Base-by-base conservation (phyloP, 1,284 basidiomycete species). In the Moesziomyces sp. region DNA sequence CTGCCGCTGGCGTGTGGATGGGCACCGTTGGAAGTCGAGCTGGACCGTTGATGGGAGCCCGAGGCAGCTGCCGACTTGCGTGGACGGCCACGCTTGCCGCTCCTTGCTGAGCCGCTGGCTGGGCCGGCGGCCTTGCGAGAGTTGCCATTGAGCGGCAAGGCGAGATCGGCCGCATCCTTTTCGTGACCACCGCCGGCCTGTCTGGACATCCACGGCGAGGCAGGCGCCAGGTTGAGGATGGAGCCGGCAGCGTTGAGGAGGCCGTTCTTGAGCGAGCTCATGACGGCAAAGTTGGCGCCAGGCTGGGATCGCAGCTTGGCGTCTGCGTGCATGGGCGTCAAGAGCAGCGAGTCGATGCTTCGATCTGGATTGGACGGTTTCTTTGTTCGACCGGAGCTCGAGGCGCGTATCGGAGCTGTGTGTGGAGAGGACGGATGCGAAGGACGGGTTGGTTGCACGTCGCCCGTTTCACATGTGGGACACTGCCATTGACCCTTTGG, bases 401-500 rank as follows among this genome's bases (percentile, higher is more conserved):
- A 59, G 26, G 35, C 48, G 16, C 54, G 61, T 46, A 46, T 46
- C 26, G 9, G 45, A 6, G 35, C 33, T 19, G 44, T 23, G 19
- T 24, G 24, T 2, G 48, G 56, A 23, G 44, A 54, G 18, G 58
- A 52, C 16, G 55, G n/a, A 51, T 13, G 26, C 24, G 26, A 19
- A 16, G 47, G 28, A 42, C 52, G 43, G n/a, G 52, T 51, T 43
- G 55, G 60, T 30, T 46, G 46, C 48, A 24, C 46, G 7, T 72
- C 63, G 35, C 52, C 74, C 7, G 55, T 21, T 58, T 78, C 42
- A 55, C 82, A 83, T 26, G 68, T 76, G 3, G 82, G 81, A 38
- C 82, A 83, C 26, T 61, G 73, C 80, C 80, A 82, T 44, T 59
- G 53, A 6, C 76, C 76, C 44, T 57, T 58, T 24, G 64, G 73